phyloP scores from a whole-genome alignment of 1,284 basidiomycete genomes.

The Fomitopsis palustris region DNA sequence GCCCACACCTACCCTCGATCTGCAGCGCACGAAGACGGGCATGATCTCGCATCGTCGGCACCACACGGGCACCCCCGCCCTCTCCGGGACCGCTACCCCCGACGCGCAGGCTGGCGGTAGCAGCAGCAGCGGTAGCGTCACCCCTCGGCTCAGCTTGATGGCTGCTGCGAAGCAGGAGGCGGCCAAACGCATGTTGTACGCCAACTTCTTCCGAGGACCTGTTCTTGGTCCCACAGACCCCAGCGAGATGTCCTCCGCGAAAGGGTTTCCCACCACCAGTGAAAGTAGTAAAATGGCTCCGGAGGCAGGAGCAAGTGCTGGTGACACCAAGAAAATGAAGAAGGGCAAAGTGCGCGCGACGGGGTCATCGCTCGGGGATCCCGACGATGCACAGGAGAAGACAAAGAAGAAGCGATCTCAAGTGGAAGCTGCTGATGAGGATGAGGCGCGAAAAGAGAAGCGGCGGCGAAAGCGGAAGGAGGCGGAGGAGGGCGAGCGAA shows the following conservation, averaged over 20 bases:
- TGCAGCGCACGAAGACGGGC: slow-evolving; percentile 68
- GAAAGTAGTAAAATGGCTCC: neutral
- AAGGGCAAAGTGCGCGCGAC: slow-evolving; percentile 8
- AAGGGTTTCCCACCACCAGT: neutral
- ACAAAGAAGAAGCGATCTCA: slow-evolving; percentile 13
- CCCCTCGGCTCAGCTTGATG: slow-evolving; percentile 49
- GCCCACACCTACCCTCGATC: slow-evolving; percentile 21
- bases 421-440: slow-evolving; percentile 11
- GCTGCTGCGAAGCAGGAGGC: slow-evolving; percentile 73
- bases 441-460: slow-evolving; percentile 12
- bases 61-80: slow-evolving; percentile 41
- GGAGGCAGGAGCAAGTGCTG: neutral
- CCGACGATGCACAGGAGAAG: neutral
- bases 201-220: slow-evolving; percentile 77
- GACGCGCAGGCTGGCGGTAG: slow-evolving; percentile 27
- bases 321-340: slow-evolving; percentile 11
- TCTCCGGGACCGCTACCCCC: slow-evolving; percentile 46
- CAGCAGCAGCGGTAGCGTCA: slow-evolving; percentile 23
- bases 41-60: slow-evolving; percentile 75
- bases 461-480: slow-evolving; percentile 13
- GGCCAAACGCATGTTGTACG: slow-evolving; percentile 72
- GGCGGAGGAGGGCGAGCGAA: slow-evolving; percentile 7
- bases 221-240: slow-evolving; percentile 46
- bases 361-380: slow-evolving; percentile 1
- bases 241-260: slow-evolving; percentile 7